Evolutionary conservation across 2,329 filamentous ascomycete genomes (phyloP), one percentile per base, ranked within the genome.

Genomic region (Venturia oleaginea): DNA sequence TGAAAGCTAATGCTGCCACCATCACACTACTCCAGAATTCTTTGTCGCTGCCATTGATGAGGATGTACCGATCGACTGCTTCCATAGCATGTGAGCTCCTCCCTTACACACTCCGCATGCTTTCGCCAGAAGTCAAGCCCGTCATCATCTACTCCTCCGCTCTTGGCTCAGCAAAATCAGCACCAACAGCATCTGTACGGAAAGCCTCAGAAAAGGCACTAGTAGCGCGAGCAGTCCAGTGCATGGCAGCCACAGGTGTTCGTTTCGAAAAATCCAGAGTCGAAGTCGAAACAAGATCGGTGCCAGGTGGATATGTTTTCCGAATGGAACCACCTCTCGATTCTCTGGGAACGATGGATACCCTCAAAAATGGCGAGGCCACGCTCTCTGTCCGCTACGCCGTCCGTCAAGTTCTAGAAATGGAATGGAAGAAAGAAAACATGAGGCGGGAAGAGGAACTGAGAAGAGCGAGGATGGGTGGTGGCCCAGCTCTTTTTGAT

Each of bases 281-380:
- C 54, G 92, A 96, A 71, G 88, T 90, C 42, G 82, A 83, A 8
- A 74, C 81, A 5, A 22, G 59, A 46, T 27, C 40, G 24, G 69
- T 71, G 17, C 75, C 71, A 65, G 83, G 85, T 40, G 86, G 84
- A 69, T 97, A 87, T 83, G 87, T 96, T 10, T 97, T 96, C 75
- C 86, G 94, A 63, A 92, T 99, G 90, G 93, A 97, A 72, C 94
- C 94, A 83, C 80, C 85, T 0, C 81, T 99, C n/a, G 94, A 99
- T 75, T 80, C 83, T 10, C 81, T 97, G 0, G 82, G 88, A 0
- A 83, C 83, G 0, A 97, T 90, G 69, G 91, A 91, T 0, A 84
- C 82, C 8, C 77, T 81, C 2, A 78, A 84, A 4, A 77, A 72
- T 2, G 77, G 84, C 19, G 78, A 81, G 43, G 83, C 84, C 2